These are phyloP conservation scores for Lachancea lanzarotensis DNA, from an alignment of 805 yeast genomes.

Conservation along the genomic window DNA sequence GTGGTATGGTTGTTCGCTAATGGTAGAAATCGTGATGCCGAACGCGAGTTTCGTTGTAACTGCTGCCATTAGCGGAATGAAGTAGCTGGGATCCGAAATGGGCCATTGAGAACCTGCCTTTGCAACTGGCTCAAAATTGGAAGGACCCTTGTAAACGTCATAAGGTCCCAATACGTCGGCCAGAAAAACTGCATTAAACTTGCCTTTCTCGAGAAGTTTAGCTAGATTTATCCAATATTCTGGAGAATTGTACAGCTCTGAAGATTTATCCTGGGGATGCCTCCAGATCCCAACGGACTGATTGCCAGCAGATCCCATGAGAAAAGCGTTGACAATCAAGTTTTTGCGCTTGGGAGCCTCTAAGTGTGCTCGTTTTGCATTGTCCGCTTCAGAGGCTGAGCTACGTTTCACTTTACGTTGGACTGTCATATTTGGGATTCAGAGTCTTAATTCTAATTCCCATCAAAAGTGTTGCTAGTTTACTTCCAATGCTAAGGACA, in stretches of 20 bases:
- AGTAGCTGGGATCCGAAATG: slow-evolving; percentile 34
- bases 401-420: no score
- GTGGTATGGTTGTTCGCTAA: slow-evolving; percentile 37
- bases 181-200: slow-evolving; percentile 33
- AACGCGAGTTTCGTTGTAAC: slow-evolving; percentile 35
- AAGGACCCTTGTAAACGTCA: slow-evolving; percentile 31
- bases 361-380: no score
- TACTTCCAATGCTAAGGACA: no score
- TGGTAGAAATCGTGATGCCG: slow-evolving; percentile 36
- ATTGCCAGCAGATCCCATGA: slow-evolving; percentile 27
- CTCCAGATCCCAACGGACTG: slow-evolving; percentile 34
- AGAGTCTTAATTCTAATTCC: no score
- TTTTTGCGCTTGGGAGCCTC: slow-evolving; percentile 4
- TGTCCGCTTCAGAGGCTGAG: no score
- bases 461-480: no score
- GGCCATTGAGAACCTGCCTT: slow-evolving; percentile 32
- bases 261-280: slow-evolving; percentile 34
- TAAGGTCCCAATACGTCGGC: slow-evolving; percentile 37
- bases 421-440: no score
- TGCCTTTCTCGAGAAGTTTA: slow-evolving; percentile 32
- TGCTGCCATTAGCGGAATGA: slow-evolving; percentile 36
- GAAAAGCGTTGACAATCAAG: slow-evolving; percentile 36
- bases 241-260: slow-evolving; percentile 19
- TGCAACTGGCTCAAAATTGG: slow-evolving; percentile 12
- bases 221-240: slow-evolving; percentile 35